Evolutionary conservation across 1,284 basidiomycete species (phyloP).

Genomic region (Irpex sp.): DNA sequence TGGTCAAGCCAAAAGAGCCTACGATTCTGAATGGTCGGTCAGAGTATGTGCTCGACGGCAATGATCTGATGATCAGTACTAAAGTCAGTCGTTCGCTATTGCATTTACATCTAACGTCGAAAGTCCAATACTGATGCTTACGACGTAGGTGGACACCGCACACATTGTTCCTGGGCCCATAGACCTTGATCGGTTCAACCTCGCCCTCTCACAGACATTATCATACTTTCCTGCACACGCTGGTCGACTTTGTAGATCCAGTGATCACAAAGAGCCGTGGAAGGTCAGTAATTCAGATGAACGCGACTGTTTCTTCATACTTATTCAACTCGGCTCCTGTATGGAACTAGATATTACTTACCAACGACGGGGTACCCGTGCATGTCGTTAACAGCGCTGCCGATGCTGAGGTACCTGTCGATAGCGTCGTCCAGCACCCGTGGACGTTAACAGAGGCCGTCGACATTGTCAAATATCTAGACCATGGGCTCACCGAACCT

Average conservation of each 20-base stretch:
- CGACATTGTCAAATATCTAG: constrained; percentile 6
- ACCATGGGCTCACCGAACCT: constrained; percentile 13
- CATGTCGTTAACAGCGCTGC: constrained; percentile 13
- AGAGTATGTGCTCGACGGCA: neutral
- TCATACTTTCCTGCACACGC: constrained; percentile 14
- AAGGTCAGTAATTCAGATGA: constrained; percentile 2
- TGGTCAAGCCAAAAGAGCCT: constrained; percentile 7
- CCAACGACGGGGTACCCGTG: constrained; percentile 12
- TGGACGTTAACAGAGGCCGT: constrained; percentile 6
- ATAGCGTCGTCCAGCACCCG: constrained; percentile 12
- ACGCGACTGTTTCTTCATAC: too few relatives aligned
- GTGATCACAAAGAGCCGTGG: constrained; percentile 5
- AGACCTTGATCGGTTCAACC: constrained; percentile 12
- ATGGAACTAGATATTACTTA: constrained; percentile 9
- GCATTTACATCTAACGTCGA: too few relatives aligned
- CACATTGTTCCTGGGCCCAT: constrained; percentile 15
- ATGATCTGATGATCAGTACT: constrained; percentile 4
- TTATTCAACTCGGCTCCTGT: neutral
- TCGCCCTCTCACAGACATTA: constrained; percentile 12
- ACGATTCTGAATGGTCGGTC: constrained; percentile 8
- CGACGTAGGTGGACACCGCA: constrained; percentile 13
- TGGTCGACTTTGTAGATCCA: constrained; percentile 9
- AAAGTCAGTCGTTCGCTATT: constrained; percentile 1
- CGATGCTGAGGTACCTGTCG: constrained; percentile 7
- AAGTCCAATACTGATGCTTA: too few relatives aligned